Evolutionary conservation across 768 basidiomycete species (phyloP), one percentile per base, ranked within the genome.

Genomic region (Chlorophyllum brunneum): DNA sequence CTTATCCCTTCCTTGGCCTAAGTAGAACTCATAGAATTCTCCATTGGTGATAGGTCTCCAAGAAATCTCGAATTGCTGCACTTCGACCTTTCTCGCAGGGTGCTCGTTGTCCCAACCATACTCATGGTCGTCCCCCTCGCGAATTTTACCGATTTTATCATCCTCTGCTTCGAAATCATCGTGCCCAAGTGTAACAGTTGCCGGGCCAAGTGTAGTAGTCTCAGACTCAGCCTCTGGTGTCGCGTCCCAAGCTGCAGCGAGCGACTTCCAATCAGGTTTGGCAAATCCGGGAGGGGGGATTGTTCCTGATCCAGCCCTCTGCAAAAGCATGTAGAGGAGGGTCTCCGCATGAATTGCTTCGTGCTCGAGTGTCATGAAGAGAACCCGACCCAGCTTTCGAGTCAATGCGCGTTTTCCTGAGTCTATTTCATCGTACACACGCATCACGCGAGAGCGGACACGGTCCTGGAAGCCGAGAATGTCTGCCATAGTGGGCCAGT

Each of bases 71-170:
- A 98, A 94, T 56, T 78, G 54, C 34, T 69, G 72, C 27, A 97
- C 83, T 0, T 76, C 57, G n/a, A 85, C 80, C 11, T 61, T 63
- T 20, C 84, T 72, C 56, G 73, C 71, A 1, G 94, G 92, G 58
- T 85, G 76, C 69, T 99, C 97, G 59, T 92, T 94, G 65, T 99
- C 97, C 97, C 95, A 94, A 0, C 94, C 93, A 66, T 90, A 92
- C 51, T 85, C 81, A 61, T 95, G 86, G 6, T 67, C 69, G 15
- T 68, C 64, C 38, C 79, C 65, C 20, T 79, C 74, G 0, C 65
- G 60, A 2, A 68, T 60, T 15, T 67, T 63, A 30, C 56, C 60
- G 1, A 63, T 45, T 38, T 63, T 55, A 0, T 56, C 58, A 63
- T 98, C 94, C 5, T 88, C 80, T 0, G 64, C 69, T 66, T 98